Conservation (phyloP, 805 yeast genomes). For the Metschnikowia hibisci region DNA sequence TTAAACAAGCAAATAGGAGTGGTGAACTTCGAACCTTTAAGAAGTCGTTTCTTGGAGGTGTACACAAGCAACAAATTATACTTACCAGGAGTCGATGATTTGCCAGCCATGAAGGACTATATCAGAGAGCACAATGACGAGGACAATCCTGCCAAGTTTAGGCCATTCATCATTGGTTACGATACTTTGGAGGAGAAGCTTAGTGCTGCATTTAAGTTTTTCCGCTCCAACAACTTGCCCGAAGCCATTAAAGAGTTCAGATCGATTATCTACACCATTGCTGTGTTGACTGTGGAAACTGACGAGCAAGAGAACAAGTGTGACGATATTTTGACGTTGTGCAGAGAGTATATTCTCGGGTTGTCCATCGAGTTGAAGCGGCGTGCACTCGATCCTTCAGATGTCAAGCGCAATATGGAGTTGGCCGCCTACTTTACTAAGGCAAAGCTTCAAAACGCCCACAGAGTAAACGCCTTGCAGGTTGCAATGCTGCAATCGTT, state of each 20-base stretch:
- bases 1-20: constrained; percentile 87
- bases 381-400: constrained; percentile 68
- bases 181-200: constrained; percentile 59
- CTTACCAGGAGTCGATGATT: constrained; percentile 68
- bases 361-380: constrained; percentile 87
- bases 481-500: constrained; percentile 94
- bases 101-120: constrained; percentile 65
- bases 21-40: constrained; percentile 81
- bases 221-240: constrained; percentile 78
- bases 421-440: constrained; percentile 94
- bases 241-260: constrained; percentile 80
- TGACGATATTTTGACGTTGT: constrained; percentile 61
- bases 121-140: constrained; percentile 64
- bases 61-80: constrained; percentile 77
- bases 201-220: constrained; percentile 73
- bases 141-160: constrained; percentile 42
- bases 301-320: constrained; percentile 78
- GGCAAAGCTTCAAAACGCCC: constrained; percentile 76
- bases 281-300: constrained; percentile 65
- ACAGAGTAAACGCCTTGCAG: constrained; percentile 81
- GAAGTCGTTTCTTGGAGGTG: constrained; percentile 76
- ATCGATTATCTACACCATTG: constrained; percentile 68
- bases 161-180: constrained; percentile 73
- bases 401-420: constrained; percentile 83
- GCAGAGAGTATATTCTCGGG: constrained; percentile 90